phyloP scores from a whole-genome alignment of 73 alveolate species.

The Paramecium tetraurelia region DNA sequence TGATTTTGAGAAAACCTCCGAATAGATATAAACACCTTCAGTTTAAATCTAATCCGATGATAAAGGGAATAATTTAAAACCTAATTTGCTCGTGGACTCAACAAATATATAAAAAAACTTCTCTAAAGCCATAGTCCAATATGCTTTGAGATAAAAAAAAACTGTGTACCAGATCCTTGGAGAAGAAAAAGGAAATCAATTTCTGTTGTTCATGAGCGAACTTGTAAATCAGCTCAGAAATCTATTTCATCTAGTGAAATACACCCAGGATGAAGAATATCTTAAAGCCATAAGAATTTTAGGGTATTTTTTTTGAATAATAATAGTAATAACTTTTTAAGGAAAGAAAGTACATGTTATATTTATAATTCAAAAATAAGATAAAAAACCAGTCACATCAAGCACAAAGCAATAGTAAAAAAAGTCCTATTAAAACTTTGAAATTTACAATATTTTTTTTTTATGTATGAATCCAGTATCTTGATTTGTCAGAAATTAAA shows the following conservation, averaged over 20 bases:
- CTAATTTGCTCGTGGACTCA: not conserved
- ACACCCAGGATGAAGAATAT: slow-evolving; percentile 36
- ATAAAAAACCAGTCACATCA: slow-evolving; percentile 21
- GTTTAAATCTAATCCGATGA: not conserved
- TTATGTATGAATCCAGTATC: not conserved
- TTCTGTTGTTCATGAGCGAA: not conserved
- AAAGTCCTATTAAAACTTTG: slow-evolving; percentile 26
- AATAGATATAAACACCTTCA: not conserved
- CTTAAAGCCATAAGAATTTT: not conserved
- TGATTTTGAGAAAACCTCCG: not conserved
- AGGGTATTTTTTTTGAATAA: not conserved
- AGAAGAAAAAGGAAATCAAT: slow-evolving; percentile 13
- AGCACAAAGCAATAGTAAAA: not conserved
- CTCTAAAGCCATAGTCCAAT: slow-evolving; percentile 24
- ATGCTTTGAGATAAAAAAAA: not conserved
- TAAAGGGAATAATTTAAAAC: not conserved
- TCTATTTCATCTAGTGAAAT: not conserved
- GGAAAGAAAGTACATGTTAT: not conserved
- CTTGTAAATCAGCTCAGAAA: slow-evolving; percentile 2
- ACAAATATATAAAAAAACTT: slow-evolving; percentile 22
- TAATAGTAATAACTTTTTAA: slow-evolving; percentile 12
- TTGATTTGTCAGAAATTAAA: not conserved
- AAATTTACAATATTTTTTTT: not conserved
- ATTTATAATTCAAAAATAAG: slow-evolving; percentile 32
- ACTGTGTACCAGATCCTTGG: not conserved